Evolutionary conservation across 139 green algal genomes (phyloP).

Genomic region (Chlorella sp.): DNA sequence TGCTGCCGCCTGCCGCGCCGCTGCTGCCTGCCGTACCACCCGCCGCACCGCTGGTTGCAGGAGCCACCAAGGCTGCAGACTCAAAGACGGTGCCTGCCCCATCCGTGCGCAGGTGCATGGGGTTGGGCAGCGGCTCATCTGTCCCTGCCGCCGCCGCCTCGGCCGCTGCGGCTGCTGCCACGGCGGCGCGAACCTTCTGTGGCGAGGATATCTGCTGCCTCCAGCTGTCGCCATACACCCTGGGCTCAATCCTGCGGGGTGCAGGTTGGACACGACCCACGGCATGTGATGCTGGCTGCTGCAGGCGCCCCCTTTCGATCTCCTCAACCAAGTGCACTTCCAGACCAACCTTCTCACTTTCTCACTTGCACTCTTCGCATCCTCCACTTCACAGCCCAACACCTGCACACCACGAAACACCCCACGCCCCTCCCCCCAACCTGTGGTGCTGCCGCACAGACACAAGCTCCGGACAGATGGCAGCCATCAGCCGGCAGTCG

Average conservation of each 20-base stretch:
- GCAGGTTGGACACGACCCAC: no score
- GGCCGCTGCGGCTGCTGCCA: slow-evolving; percentile 13
- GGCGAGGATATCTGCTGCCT: slow-evolving; percentile 5
- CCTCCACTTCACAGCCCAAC: no score
- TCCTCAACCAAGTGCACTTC: no score
- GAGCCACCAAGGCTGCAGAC: neutral
- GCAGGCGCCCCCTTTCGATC: no score
- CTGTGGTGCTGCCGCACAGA: slow-evolving; percentile 39
- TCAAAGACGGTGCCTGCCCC: slow-evolving; percentile 42
- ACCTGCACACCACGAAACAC: no score
- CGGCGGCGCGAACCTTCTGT: neutral
- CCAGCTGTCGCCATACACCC: slow-evolving; percentile 20
- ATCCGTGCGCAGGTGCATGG: slow-evolving; percentile 26
- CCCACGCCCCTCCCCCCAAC: neutral
- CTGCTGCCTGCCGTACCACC: neutral
- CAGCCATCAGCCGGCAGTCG: slow-evolving; percentile 53
- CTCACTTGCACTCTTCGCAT: no score
- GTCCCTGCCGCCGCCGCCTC: neutral
- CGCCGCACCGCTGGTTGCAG: neutral
- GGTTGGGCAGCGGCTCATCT: slow-evolving; percentile 22
- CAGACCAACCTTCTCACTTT: no score
- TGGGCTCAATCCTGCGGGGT: neutral
- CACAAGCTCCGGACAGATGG: slow-evolving; percentile 55
- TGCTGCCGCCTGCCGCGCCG: neutral
- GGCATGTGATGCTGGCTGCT: no score